Evolutionary conservation across 345 rosid species (phyloP), one percentile per base, ranked within the genome.

Genomic region (Bruguiera parviflora): DNA sequence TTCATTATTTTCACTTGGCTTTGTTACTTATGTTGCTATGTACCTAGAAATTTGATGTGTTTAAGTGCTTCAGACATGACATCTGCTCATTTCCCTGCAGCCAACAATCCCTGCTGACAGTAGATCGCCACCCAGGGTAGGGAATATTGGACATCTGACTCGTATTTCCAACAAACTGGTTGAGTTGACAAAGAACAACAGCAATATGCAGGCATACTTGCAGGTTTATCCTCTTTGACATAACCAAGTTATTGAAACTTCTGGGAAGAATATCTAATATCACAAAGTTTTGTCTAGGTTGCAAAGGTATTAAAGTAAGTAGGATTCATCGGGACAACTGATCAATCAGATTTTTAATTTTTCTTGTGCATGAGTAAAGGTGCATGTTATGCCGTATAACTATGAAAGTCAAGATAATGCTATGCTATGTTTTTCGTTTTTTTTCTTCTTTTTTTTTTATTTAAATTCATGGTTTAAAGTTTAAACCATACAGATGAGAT

Each of bases 121-220:
- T 74, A 78, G 83, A 82, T 71, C 65, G 24, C 84, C 91, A 5
- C 97, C 89, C 55, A 86, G 83, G 83, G 79, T 89, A 66, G 98
- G 96, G 63, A 93, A 80, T 79, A 84, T 90, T 78, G 98, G 98
- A 67, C 96, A 93, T 82, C 72, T 93, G 76, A 90, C 96, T 52
- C 92, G 88, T 35, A 80, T 93, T 70, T 86, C 96, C 5, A 93
- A 90, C 82, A 93, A 93, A 76, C 89, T 93, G 76, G 70, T 84
- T 71, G 89, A 93, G 81, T 76, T 93, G 74, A 89, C 84, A 31
- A 89, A 83, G 74, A 85, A 53, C 84, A 87, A 74, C 71, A 64
- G 60, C 21, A 87, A 89, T 67, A 81, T 93, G 74, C 88, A 78
- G 77, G 76, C 87, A 60, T 77, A 75, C 78, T 75, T 93, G 81